Base-by-base conservation (phyloP, 192 early-diverging fungal species). In the Phlyctochytrium planicorne region DNA sequence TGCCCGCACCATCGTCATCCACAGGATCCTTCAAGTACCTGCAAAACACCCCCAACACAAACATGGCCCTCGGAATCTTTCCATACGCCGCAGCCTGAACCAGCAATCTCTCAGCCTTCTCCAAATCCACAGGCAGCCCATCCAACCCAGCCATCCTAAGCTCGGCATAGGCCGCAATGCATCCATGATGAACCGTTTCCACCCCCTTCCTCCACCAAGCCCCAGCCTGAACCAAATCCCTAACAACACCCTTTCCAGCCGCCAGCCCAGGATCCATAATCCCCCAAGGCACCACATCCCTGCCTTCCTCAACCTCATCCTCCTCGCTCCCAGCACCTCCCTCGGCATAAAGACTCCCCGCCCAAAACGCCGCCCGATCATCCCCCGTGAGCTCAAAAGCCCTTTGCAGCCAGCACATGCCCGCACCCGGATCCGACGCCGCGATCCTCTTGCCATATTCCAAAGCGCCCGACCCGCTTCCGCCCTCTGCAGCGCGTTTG, bases 151-250 rank as follows among this genome's bases (percentile, higher is more conserved):
- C 27, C 12, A 57, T 6, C 55, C 25, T 14, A 27, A 25, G 10
- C 25, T 57, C 55, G 55, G 20, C 55, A 25, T 25, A 57, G 55
- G 55, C 55, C 12, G 55, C 55, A 27, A 25, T 12, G 55, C 55
- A 14, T 10, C 55, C 12, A 14, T 6, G 55, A 25, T 57, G 55
- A 10, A 12, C 55, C 6, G 14, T 12, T 10, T 57, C 55, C 12
- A 29, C 55, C 12, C 20, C 55, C 6, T 6, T 12, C 55, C 14
- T 27, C 20, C 16, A 57, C 12, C 12, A 20, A 10, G 27, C 20
- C 55, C 12, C 55, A 25, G 55, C 55, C 25, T 14, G 20, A 4
- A 20, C 25, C 10, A 27, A 27, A 25, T 57, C 55, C 4, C 20
- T 12, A 6, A 27, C 6, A 24, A 57, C 55, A 6, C 14, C 6